phyloP scores from a whole-genome alignment of 805 yeast genomes.

The Hanseniaspora valbyensis region DNA sequence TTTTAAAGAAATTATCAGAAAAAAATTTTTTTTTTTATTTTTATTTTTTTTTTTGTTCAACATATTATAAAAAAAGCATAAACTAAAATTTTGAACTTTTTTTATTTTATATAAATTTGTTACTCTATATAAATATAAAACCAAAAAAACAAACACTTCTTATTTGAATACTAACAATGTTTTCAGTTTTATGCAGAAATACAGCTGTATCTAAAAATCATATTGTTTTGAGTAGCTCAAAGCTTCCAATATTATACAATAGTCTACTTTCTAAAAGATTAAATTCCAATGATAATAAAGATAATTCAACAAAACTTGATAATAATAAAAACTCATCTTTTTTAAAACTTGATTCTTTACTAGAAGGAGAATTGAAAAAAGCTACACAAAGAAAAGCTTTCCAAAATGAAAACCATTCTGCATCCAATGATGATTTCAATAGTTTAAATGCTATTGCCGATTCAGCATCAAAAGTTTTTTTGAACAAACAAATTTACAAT shows the following conservation, averaged over 20 bases:
- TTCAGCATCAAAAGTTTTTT: not conserved
- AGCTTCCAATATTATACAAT: not conserved
- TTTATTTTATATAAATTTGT: too few relatives aligned
- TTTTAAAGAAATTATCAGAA: too few relatives aligned
- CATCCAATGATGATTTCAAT: not conserved
- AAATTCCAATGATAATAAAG: not conserved
- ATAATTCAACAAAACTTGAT: not conserved
- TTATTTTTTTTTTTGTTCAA: too few relatives aligned
- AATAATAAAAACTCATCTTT: not conserved
- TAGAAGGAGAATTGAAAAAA: slow-evolving; percentile 6
- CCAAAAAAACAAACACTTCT: too few relatives aligned
- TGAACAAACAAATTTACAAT: not conserved
- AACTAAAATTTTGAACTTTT: too few relatives aligned
- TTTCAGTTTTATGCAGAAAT: not conserved
- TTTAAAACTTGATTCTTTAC: slow-evolving; percentile 1
- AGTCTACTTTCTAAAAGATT: not conserved
- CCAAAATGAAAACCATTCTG: not conserved
- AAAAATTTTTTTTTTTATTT: too few relatives aligned
- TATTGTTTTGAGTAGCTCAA: not conserved
- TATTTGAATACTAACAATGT: too few relatives aligned
- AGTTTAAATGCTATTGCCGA: not conserved
- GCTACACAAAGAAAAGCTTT: not conserved
- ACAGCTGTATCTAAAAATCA: not conserved
- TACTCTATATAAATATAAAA: too few relatives aligned
- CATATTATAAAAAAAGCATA: too few relatives aligned